Evolutionary conservation across 177 flowering plant genomes (phyloP), one percentile per base, ranked within the genome.

Genomic region (Vitis hybrid): DNA sequence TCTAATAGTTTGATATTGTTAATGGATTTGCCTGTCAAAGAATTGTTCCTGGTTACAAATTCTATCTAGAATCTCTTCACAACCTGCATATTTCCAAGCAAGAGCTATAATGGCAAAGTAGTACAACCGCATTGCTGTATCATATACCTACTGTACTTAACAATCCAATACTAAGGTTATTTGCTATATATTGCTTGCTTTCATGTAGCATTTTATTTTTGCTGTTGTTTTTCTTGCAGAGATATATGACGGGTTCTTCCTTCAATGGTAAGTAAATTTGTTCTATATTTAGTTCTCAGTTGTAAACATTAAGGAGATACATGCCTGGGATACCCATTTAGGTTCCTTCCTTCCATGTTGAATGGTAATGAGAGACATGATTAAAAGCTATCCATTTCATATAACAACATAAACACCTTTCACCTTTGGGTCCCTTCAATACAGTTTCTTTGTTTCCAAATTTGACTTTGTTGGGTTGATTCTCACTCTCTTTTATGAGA

Each of bases 181-280:
- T 18, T 21, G 19, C 32, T 18, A 45, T 15, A 19, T 19, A 11
- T 62, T 52, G 65, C 48, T 65, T 67, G 51, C n/a, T 67, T 32
- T 18, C 11, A 62, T 58, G 62, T 32, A 10, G 48, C 55, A 23
- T 18, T 39, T 11, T 32, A 1, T 60, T 19, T 48, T 9, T 48
- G 2, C 8, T 7, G 48, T 61, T 55, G 9, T 1, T 68, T 75
- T 56, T 51, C 12, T 72, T 71, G 75, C 81, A 84, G 87, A 80
- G 52, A 60, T 80, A 76, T 74, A 64, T 80, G 76, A 75, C 77
- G 17, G 78, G 76, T 66, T 59, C 83, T 80, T 78, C 83, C 12
- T 80, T 82, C 62, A 70, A 72, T 63, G 87, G 87, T 84, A 78
- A 30, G 77, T 59, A 7, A 61, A 50, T 66, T 72, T 12, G 23